Conservation (phyloP, 805 yeast genomes). For the Yarrowia sp. region DNA sequence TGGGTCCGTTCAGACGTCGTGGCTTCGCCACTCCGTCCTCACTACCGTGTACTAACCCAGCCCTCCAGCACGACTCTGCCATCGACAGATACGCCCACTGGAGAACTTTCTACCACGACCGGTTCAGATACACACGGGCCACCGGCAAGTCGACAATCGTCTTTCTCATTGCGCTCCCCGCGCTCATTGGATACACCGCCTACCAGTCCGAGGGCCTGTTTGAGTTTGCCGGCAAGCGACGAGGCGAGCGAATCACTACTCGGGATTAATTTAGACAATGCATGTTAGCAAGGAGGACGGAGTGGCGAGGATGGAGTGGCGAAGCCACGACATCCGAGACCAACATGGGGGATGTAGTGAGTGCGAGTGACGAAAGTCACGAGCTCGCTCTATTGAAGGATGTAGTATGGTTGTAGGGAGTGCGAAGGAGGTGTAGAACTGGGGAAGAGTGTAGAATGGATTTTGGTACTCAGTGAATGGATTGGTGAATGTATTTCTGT, state of each 20-base stretch:
- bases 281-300: not conserved
- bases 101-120: conserved; percentile 37
- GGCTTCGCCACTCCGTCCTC: not conserved
- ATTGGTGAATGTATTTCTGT: too few species aligned
- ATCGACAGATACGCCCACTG: conserved; percentile 40
- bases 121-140: conserved; percentile 29
- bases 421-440: too few species aligned
- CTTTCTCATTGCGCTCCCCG: conserved; percentile 34
- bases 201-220: conserved; percentile 29
- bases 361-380: too few species aligned
- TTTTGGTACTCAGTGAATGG: too few species aligned
- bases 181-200: conserved; percentile 39
- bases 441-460: too few species aligned
- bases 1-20: too few species aligned
- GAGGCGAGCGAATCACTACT: conserved; percentile 32
- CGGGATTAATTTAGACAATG: conserved; percentile 11
- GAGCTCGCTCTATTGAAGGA: too few species aligned
- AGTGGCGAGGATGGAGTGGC: not conserved
- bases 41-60: conserved; percentile 26
- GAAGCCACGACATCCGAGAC: too few species aligned
- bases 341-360: too few species aligned
- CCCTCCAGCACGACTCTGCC: conserved; percentile 39
- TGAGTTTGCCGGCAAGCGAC: conserved; percentile 33
- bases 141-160: conserved; percentile 15
- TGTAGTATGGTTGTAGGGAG: too few species aligned